A percentile compares a stretch with the other conserved stretches of the same genome.
These are phyloP conservation scores for Aleurites moluccanus DNA, from an alignment of 441 rosid species.

Conservation along the genomic window DNA sequence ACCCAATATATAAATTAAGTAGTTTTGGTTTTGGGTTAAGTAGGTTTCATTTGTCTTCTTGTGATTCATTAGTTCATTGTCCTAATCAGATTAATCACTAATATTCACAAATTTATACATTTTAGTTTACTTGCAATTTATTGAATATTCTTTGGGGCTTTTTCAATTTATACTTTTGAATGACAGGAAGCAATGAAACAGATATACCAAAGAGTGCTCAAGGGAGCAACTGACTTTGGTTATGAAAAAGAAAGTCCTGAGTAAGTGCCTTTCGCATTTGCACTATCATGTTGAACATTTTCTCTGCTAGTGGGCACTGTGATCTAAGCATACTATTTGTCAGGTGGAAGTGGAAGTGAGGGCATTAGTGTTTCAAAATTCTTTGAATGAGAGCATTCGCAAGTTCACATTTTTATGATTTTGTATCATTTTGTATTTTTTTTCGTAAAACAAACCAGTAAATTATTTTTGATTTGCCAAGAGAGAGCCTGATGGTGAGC, in stretches of 20 bases:
- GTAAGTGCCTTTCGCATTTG: slow-evolving; percentile 50
- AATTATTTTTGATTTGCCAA: too few species aligned
- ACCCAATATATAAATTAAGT: neutral
- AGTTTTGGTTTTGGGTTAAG: neutral
- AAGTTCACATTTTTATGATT: neutral
- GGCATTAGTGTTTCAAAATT: neutral
- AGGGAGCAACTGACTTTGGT: slow-evolving; percentile 92
- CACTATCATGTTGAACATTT: neutral
- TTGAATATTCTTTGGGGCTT: slow-evolving; percentile 12
- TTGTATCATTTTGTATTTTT: neutral
- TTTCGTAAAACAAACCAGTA: neutral
- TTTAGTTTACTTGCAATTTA: neutral
- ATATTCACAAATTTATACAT: neutral
- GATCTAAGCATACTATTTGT: neutral
- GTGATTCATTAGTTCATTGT: neutral
- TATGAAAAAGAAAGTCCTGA: slow-evolving; percentile 94
- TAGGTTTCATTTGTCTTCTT: slow-evolving; percentile 1
- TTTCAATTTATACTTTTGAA: slow-evolving; percentile 21
- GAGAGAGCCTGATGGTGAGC: neutral
- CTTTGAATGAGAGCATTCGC: neutral
- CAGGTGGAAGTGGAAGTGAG: neutral
- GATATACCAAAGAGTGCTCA: slow-evolving; percentile 82
- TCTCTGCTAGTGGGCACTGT: neutral
- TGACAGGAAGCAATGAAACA: slow-evolving; percentile 97
- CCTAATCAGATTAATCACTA: neutral